Evolutionary conservation across 2,329 filamentous ascomycete species (phyloP), one percentile per base, ranked within the genome.

Genomic region (Fusarium xylarioides): DNA sequence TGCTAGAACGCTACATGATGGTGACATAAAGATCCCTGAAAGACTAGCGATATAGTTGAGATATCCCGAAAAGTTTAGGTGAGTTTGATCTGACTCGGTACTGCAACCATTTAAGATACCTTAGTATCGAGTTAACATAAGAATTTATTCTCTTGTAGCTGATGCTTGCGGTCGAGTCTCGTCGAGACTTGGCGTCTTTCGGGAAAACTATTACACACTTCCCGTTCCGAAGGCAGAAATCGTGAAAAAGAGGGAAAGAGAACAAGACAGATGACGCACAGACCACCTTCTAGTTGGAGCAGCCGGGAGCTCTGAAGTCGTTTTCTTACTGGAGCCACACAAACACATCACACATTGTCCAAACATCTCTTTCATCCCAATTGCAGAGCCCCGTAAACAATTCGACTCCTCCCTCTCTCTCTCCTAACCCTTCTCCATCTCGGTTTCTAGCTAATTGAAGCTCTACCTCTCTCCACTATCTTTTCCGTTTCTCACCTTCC

Each of bases 291-390:
- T 23, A 32, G 58, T 23, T 30, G 23, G 50, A 37, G 50, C 23
- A 38, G 40, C 26, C 26, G 10, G 44, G 44, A 70, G 68, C 68
- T 69, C 50, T 53, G 54, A 26, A 62, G 63, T 42, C 42, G 63
- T 73, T 74, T 74, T 73, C 57, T 42, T 42, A 54, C 58, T 66
- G 38, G 64, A 57, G 70, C 66, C 66, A 64, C 62, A 53, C 62
- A 65, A 52, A 64, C 63, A 69, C 61, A 67, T 67, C 57, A 75
- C 73, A 74, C 72, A 66, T 68, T 71, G 74, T 70, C 66, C 56
- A 66, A 56, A 71, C 71, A 70, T 73, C 66, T 43, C 66, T 65
- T 70, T 43, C 54, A 50, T 66, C 62, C 52, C 66, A 70, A 69
- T 70, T 61, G 50, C 62, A 57, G 46, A 71, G 63, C 44, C 65